A percentile compares a stretch with the other conserved stretches of the same genome.
Conservation (phyloP, 768 basidiomycete species). For the Leccinum uliginosum region DNA sequence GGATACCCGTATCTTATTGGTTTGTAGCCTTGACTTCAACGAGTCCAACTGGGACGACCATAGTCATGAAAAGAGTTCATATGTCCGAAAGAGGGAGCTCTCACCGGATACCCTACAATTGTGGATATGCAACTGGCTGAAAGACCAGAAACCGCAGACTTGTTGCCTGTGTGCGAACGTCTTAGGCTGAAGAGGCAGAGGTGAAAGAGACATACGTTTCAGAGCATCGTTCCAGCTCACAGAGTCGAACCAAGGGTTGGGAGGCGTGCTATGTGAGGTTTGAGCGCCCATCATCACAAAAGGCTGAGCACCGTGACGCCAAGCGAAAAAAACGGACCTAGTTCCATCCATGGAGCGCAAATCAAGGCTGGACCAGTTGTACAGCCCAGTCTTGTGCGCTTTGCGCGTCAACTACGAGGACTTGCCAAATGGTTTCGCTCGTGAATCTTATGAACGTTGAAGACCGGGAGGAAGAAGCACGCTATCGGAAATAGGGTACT, state of each 20-base stretch:
- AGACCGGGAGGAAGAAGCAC: conserved; percentile 18
- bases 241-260: conserved; percentile 60
- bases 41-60: conserved; percentile 69
- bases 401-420: conserved; percentile 44
- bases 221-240: conserved; percentile 60
- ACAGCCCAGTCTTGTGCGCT: conserved; percentile 68
- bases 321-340: conserved; percentile 36
- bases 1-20: conserved; percentile 69
- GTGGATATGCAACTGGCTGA: conserved; percentile 91
- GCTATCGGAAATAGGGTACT: conserved; percentile 18
- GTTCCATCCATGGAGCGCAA: conserved; percentile 74
- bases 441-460: conserved; percentile 8
- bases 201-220: conserved; percentile 46
- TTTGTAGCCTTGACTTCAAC: conserved; percentile 90
- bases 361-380: conserved; percentile 53
- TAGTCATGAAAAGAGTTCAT: neutral
- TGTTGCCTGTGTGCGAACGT: conserved; percentile 52
- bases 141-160: conserved; percentile 85
- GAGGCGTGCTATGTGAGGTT: conserved; percentile 39
- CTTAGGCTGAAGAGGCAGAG: conserved; percentile 5
- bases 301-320: neutral
- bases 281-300: conserved; percentile 21
- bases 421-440: conserved; percentile 14
- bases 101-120: conserved; percentile 83
- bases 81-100: conserved; percentile 6